These are phyloP conservation scores for Candida anglica DNA, from an alignment of 805 yeast species.

Conservation along the genomic window DNA sequence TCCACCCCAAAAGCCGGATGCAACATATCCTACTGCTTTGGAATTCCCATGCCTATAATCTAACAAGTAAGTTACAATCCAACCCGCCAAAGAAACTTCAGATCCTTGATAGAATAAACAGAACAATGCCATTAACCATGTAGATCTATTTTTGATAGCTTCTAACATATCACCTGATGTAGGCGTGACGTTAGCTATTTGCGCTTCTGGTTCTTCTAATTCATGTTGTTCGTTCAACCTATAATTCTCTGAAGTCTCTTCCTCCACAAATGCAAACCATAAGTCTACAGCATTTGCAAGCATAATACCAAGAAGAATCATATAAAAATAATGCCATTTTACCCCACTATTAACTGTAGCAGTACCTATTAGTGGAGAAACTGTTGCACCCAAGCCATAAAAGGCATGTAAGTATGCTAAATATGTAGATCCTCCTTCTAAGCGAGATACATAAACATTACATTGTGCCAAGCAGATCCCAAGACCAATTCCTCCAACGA, in stretches of 20 bases:
- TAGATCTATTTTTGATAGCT: conserved; percentile 36
- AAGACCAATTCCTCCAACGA: conserved; percentile 55
- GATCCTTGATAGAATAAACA: conserved; percentile 65
- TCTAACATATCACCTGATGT: conserved; percentile 16
- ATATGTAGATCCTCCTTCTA: conserved; percentile 51
- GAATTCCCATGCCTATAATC: conserved; percentile 50
- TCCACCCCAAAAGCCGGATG: conserved; percentile 73
- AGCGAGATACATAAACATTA: conserved; percentile 47
- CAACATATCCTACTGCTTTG: conserved; percentile 53
- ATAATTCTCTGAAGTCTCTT: too few relatives aligned
- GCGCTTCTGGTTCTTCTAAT: neutral
- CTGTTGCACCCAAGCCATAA: conserved; percentile 70
- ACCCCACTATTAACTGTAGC: conserved; percentile 46
- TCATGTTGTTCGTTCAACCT: conserved; percentile 1
- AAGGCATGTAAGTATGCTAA: conserved; percentile 64
- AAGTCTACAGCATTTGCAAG: conserved; percentile 23
- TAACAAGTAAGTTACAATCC: conserved; percentile 63
- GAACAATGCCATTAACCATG: conserved; percentile 50
- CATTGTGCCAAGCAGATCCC: conserved; percentile 48
- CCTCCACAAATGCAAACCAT: conserved; percentile 39
- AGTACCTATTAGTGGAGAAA: conserved; percentile 64
- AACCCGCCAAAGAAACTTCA: conserved; percentile 66
- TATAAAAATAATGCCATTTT: conserved; percentile 50
- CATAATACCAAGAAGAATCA: conserved; percentile 40
- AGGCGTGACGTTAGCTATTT: neutral